These are phyloP conservation scores for Boletus holoroseus DNA, from an alignment of 1,284 basidiomycete genomes.

Conservation along the genomic window DNA sequence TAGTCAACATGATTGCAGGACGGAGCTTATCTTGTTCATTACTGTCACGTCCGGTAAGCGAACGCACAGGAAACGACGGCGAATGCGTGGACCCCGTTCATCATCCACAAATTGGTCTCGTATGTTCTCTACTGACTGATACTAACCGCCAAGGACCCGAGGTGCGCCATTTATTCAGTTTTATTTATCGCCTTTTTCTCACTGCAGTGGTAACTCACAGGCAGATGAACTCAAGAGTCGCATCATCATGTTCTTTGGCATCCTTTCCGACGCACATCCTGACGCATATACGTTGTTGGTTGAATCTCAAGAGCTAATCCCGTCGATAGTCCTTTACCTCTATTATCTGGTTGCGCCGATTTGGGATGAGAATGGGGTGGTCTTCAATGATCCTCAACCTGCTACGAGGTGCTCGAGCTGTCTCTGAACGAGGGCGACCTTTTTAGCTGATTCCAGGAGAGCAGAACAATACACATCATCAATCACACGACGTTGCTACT, in stretches of 20 bases:
- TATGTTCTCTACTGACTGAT: conserved; percentile 51
- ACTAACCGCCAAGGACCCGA: conserved; percentile 37
- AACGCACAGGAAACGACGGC: conserved; percentile 8
- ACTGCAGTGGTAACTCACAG: conserved; percentile 25
- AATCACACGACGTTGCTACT: conserved; percentile 53
- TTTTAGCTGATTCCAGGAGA: conserved; percentile 7
- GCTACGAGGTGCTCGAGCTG: conserved; percentile 36
- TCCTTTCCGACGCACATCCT: conserved; percentile 48
- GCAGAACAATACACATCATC: conserved; percentile 47
- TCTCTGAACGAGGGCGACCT: neutral
- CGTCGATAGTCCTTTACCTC: conserved; percentile 54
- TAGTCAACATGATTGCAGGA: conserved; percentile 31
- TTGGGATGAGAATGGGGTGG: conserved; percentile 60
- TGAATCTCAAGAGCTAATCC: conserved; percentile 51
- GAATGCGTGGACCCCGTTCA: conserved; percentile 29
- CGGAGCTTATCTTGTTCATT: conserved; percentile 39
- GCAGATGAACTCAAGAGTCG: conserved; percentile 40
- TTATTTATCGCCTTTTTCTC: neutral
- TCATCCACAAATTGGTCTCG: conserved; percentile 47
- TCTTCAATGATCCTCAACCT: conserved; percentile 37
- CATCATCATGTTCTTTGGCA: conserved; percentile 53
- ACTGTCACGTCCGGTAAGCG: conserved; percentile 28
- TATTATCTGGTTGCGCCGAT: conserved; percentile 48
- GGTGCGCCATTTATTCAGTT: conserved; percentile 31
- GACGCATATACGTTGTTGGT: conserved; percentile 48